phyloP scores from a whole-genome alignment of 176 grass and related monocot genomes.

The Oryza glumipatula region DNA sequence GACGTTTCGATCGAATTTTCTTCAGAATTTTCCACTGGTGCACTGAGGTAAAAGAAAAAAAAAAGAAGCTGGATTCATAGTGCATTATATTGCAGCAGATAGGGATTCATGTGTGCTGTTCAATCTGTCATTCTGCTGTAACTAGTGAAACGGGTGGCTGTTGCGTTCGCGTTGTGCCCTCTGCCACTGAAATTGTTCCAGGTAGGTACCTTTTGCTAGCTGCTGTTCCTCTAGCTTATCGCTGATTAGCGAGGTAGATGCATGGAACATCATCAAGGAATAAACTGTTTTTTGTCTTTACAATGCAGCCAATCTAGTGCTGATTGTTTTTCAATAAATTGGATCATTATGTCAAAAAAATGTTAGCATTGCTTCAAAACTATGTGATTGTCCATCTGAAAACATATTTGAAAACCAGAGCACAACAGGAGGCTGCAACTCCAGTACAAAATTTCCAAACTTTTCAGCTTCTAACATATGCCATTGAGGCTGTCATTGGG shows the following conservation, averaged over 20 bases:
- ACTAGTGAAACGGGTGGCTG: slow-evolving; percentile 14
- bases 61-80: neutral
- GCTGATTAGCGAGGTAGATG: slow-evolving; percentile 14
- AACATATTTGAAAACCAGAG: neutral
- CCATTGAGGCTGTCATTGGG: neutral
- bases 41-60: neutral
- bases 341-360: neutral
- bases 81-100: slow-evolving; percentile 1
- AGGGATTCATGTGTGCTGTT: slow-evolving; percentile 19
- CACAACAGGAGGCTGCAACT: neutral
- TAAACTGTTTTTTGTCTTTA: slow-evolving; percentile 5
- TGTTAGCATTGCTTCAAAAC: neutral
- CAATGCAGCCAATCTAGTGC: neutral
- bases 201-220: neutral
- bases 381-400: neutral
- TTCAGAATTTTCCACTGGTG: neutral
- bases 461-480: slow-evolving; percentile 8
- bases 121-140: slow-evolving; percentile 35
- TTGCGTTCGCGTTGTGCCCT: neutral
- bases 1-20: neutral
- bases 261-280: neutral
- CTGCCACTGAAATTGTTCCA: neutral
- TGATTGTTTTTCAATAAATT: neutral
- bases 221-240: neutral
- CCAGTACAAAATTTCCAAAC: neutral